phyloP scores from a whole-genome alignment of 164 flowering plant species.

The Chimonanthus salicifolius region DNA sequence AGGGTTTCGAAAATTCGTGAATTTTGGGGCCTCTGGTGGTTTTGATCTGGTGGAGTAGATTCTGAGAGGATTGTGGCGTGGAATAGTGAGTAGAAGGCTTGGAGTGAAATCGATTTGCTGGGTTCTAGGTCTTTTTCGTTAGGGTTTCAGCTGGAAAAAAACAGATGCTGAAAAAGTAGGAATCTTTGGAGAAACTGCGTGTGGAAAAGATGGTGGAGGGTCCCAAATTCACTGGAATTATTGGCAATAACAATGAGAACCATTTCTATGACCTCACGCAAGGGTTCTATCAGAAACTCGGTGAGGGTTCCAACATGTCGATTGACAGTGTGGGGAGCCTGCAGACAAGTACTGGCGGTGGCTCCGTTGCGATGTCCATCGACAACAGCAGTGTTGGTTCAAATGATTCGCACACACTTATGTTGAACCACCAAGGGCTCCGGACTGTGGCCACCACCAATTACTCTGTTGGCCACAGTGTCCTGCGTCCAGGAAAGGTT shows the following conservation, averaged over 20 bases:
- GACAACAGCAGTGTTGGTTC: constrained; percentile 42
- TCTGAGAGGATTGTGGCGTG: not conserved
- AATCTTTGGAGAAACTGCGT: not conserved
- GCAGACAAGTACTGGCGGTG: constrained; percentile 30
- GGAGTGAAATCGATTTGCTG: constrained; percentile 2
- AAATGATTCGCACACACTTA: constrained; percentile 27
- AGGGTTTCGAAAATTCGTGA: not conserved
- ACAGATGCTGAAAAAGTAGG: constrained; percentile 19
- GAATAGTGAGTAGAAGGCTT: not conserved
- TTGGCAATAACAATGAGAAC: constrained; percentile 24
- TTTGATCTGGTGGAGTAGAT: not conserved
- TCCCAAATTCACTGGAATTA: constrained; percentile 28
- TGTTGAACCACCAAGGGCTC: constrained; percentile 20
- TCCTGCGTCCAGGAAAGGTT: constrained; percentile 24
- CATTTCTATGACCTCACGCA: constrained; percentile 23
- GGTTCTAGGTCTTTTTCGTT: constrained; percentile 3
- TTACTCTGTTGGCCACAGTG: constrained; percentile 29
- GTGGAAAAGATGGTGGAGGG: constrained; percentile 33
- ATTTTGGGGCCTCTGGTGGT: constrained; percentile 5
- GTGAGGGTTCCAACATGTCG: constrained; percentile 38
- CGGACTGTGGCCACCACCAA: constrained; percentile 19
- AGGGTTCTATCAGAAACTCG: constrained; percentile 27
- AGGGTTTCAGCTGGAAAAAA: constrained; percentile 4
- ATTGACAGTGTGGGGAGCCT: constrained; percentile 33
- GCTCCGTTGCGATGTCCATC: constrained; percentile 30